These are phyloP conservation scores for Aspergillus saccharolyticus DNA, from an alignment of 495 filamentous ascomycete species.

Conservation along the genomic window DNA sequence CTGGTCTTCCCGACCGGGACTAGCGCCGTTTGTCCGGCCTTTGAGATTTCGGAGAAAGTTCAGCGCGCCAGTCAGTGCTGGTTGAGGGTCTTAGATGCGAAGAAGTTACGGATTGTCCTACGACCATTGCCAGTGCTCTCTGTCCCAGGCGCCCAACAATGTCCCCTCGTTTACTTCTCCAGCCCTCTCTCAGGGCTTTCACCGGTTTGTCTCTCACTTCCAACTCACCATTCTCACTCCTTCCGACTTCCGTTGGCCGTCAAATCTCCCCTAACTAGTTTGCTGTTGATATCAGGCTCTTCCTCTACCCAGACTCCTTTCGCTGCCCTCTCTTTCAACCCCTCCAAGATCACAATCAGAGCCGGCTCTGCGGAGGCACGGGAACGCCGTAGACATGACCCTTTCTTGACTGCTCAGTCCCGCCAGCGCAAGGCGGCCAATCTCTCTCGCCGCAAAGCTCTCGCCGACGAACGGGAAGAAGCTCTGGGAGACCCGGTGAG, in stretches of 20 bases:
- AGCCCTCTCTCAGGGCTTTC: constrained; percentile 57
- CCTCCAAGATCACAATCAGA: constrained; percentile 30
- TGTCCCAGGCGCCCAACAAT: constrained; percentile 40
- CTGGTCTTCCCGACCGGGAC: constrained; percentile 9
- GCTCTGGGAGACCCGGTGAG: constrained; percentile 70
- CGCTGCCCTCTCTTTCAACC: constrained; percentile 25
- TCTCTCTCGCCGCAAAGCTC: constrained; percentile 61
- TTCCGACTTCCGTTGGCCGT: too few species aligned
- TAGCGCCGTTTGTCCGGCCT: constrained; percentile 24
- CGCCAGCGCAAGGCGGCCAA: constrained; percentile 77
- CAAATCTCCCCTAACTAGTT: background rate
- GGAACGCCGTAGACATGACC: constrained; percentile 36
- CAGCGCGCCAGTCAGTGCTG: background rate
- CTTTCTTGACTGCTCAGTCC: constrained; percentile 54
- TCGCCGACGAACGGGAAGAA: constrained; percentile 55
- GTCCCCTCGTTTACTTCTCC: constrained; percentile 67
- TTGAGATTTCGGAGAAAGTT: constrained; percentile 34
- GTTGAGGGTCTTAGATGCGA: constrained; percentile 5
- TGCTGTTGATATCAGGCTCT: constrained; percentile 23
- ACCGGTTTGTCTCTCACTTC: constrained; percentile 44
- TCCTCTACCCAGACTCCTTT: constrained; percentile 28
- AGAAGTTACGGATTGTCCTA: background rate
- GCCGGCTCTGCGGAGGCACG: constrained; percentile 35
- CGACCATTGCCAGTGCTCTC: constrained; percentile 1
- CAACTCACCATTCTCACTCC: background rate